Conservation (phyloP, 1,284 basidiomycete species). For the Malassezia vespertilionis region DNA sequence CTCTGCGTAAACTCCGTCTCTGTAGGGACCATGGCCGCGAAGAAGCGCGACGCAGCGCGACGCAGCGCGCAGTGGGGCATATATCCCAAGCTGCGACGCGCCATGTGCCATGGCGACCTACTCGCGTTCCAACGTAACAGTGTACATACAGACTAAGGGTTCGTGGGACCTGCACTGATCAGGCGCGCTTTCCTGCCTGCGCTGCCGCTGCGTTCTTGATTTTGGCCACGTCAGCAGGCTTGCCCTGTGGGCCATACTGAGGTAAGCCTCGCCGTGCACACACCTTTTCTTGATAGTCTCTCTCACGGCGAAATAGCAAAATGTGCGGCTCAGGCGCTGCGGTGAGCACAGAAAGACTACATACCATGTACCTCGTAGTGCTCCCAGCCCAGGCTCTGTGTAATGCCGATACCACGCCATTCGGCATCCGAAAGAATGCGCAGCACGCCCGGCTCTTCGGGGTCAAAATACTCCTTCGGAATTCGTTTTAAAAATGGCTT, state of each 20-base stretch:
- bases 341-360: slow-evolving; percentile 33
- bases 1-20: not conserved
- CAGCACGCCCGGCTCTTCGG: slow-evolving; percentile 65
- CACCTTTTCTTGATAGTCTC: slow-evolving; percentile 48
- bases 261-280: not conserved
- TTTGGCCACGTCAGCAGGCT: slow-evolving; percentile 15
- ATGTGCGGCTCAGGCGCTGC: slow-evolving; percentile 51
- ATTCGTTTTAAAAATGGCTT: slow-evolving; percentile 46
- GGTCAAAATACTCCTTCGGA: slow-evolving; percentile 52
- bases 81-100: not conserved
- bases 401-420: slow-evolving; percentile 91
- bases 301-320: slow-evolving; percentile 51
- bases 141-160: no score
- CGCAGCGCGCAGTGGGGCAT: not conserved
- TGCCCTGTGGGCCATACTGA: slow-evolving; percentile 19
- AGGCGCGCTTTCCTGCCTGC: not conserved
- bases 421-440: slow-evolving; percentile 73
- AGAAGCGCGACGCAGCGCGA: no score
- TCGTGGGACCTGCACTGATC: no score
- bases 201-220: slow-evolving; percentile 11
- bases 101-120: no score
- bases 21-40: slow-evolving; percentile 11
- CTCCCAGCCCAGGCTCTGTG: slow-evolving; percentile 90
- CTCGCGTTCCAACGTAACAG: no score
- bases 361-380: slow-evolving; percentile 91